Conservation (phyloP, 164 flowering plant species). For the Magnolia officinalis region DNA sequence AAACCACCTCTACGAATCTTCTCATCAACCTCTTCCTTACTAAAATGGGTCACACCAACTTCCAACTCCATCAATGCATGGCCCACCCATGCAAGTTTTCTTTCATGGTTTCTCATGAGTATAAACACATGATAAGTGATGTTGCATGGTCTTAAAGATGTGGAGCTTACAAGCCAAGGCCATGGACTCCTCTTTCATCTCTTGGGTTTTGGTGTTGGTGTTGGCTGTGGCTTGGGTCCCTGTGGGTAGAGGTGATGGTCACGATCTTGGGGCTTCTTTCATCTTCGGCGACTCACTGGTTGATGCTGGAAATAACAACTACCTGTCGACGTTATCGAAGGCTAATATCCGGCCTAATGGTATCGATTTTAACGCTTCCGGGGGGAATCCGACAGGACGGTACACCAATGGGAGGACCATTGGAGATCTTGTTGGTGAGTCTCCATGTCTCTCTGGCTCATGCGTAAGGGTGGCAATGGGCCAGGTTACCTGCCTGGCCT, state of each 20-base stretch:
- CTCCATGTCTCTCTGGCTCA: not conserved
- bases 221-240: constrained; percentile 12
- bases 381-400: constrained; percentile 85
- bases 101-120: not conserved
- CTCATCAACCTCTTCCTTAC: constrained; percentile 8
- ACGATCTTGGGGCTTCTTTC: constrained; percentile 60
- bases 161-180: constrained; percentile 14
- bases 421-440: constrained; percentile 83
- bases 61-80: constrained; percentile 16
- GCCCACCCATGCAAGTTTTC: constrained; percentile 27
- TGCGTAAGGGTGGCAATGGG: not conserved
- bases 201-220: constrained; percentile 20
- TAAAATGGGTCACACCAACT: constrained; percentile 43
- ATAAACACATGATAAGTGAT: constrained; percentile 2
- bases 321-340: constrained; percentile 63
- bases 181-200: constrained; percentile 6
- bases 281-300: constrained; percentile 93
- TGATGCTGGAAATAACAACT: constrained; percentile 93
- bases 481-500: not conserved
- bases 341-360: constrained; percentile 81
- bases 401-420: constrained; percentile 92
- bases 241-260: constrained; percentile 20
- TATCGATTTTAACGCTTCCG: constrained; percentile 67
- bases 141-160: not conserved
- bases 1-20: constrained; percentile 34